Base-by-base conservation (phyloP, 306 rosid species). In the Herpetospermum pedunculosum region DNA sequence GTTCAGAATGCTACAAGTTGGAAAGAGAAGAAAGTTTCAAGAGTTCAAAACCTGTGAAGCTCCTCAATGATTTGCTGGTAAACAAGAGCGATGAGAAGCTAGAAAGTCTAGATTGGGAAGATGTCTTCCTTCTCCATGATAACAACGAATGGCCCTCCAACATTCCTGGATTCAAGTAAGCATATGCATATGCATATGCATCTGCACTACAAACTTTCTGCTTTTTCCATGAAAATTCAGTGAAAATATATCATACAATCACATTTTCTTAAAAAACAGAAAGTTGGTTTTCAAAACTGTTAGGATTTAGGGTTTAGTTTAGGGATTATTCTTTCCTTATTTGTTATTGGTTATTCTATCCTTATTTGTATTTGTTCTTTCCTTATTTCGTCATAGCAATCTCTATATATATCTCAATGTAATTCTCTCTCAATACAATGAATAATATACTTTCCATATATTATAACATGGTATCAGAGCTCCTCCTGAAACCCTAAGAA, bases 91-190 rank as follows among this genome's bases (percentile, higher is more conserved):
- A 46, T 52, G 81, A 78, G 7, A 94, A 88, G 77, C 48, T 85
- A 77, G 88, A 88, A 83, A 67, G 83, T 72, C 85, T 77, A 65
- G 99, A 94, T 69, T 94, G 99, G 99, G 99, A 94, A 75, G 99
- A 94, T 80, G 99, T 91, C 57, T 67, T 89, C 80, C 87, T 88
- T 79, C 92, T 91, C 81, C 78, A 88, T 5, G 92, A 94, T 72
- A 83, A 79, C 35, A 83, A 83, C 9, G 84, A 91, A 69, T 94
- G 99, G 99, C 96, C 97, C 44, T 70, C 87, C 40, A 82, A 34
- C 60, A 82, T 92, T 82, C 85, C 89, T 18, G 85, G 87, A 77
- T 91, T 94, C 90, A 91, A 89, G 98, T 87, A 87, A 77, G 53
- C 34, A 40, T 23, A 1, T n/a, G n/a, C n/a, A n/a, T n/a, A n/a